Evolutionary conservation across 768 basidiomycete species (phyloP).

Genomic region (Zangia roseola): DNA sequence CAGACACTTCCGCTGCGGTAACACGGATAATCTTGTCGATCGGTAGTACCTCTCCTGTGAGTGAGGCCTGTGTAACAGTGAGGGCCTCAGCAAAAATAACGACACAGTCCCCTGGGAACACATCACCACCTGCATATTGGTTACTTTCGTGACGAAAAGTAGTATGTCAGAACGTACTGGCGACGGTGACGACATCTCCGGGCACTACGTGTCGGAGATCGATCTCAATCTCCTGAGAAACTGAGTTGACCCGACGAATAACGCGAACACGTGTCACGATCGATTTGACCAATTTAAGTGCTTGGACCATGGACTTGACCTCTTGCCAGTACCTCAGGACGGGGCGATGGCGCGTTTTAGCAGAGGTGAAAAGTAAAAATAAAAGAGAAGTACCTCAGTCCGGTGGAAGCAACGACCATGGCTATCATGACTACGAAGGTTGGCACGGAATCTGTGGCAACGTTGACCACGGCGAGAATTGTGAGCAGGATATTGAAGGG

Average conservation of each 20-base stretch:
- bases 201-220: conserved; percentile 33
- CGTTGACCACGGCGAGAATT: conserved; percentile 31
- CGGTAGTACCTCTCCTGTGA: conserved; percentile 37
- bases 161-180: conserved; percentile 20
- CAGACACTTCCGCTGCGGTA: conserved; percentile 11
- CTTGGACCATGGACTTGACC: conserved; percentile 34
- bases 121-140: conserved; percentile 28
- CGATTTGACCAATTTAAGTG: conserved; percentile 32
- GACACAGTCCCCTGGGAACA: conserved; percentile 37
- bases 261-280: conserved; percentile 34
- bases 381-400: conserved; percentile 23
- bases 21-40: conserved; percentile 29
- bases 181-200: conserved; percentile 31
- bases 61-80: conserved; percentile 35
- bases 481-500: conserved; percentile 35
- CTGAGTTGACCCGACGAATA: conserved; percentile 24
- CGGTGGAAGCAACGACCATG: conserved; percentile 36
- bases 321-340: conserved; percentile 36
- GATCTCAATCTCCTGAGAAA: conserved; percentile 27
- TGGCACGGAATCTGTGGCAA: conserved; percentile 32
- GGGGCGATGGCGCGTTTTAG: not conserved
- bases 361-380: not conserved
- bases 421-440: conserved; percentile 35
- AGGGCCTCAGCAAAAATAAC: conserved; percentile 34
- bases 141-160: not conserved